Evolutionary conservation across 179 eudicot genomes (phyloP).

Genomic region (Silene coronaria): DNA sequence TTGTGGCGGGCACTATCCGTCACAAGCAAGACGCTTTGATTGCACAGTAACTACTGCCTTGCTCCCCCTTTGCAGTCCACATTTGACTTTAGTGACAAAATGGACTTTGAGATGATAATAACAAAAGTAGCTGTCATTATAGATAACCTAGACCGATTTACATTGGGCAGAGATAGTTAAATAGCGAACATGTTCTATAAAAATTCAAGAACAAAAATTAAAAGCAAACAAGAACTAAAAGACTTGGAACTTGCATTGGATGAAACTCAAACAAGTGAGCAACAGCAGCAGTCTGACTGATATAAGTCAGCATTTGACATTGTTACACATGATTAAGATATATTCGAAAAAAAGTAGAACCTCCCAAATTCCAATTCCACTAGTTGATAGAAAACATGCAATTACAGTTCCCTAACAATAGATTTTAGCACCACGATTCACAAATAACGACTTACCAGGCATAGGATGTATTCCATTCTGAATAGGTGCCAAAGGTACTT

Average conservation of each 20-base stretch:
- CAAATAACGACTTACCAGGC: conserved; percentile 55
- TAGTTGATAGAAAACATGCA: neutral
- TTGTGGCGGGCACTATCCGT: too few species aligned
- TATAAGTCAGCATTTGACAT: neutral
- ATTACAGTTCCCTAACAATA: neutral
- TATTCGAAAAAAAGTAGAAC: neutral
- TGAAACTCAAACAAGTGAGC: too few species aligned
- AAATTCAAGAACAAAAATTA: neutral
- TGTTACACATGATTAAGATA: neutral
- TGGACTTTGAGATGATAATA: neutral
- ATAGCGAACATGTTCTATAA: neutral
- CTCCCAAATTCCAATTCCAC: neutral
- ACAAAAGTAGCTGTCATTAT: neutral
- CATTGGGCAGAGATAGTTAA: neutral
- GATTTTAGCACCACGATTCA: neutral
- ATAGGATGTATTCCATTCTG: conserved; percentile 91
- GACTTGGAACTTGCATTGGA: neutral
- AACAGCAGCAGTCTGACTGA: too few species aligned
- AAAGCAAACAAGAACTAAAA: neutral
- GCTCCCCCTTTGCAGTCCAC: neutral
- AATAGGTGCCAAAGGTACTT: conserved; percentile 83
- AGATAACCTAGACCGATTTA: neutral
- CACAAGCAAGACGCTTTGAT: too few species aligned
- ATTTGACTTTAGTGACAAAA: neutral
- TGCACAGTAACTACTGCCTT: neutral